A percentile compares a stretch with the other conserved stretches of the same genome.
phyloP scores from a whole-genome alignment of 306 rosid genomes.

The Lagenaria siceraria region DNA sequence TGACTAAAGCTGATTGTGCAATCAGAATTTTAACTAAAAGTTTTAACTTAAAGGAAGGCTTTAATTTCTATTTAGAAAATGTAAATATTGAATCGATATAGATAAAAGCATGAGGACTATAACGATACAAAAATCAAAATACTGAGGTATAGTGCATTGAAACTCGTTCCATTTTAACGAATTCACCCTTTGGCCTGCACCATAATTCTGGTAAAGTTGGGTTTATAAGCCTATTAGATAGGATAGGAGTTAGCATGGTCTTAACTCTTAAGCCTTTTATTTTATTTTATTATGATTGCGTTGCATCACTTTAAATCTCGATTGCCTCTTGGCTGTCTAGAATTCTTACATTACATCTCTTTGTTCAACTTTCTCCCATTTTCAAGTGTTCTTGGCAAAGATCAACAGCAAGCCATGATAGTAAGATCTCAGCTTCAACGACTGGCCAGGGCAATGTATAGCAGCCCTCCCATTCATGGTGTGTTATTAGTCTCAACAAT shows the following conservation, averaged over 20 bases:
- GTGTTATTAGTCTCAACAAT: slow-evolving; percentile 20
- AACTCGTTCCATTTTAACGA: background rate
- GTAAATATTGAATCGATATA: background rate
- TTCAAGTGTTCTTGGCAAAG: slow-evolving; percentile 21
- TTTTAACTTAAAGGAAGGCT: background rate
- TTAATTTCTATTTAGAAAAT: background rate
- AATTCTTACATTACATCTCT: background rate
- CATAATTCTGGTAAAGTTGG: background rate
- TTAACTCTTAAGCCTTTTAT: background rate
- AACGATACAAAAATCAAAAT: background rate
- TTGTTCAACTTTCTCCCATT: background rate
- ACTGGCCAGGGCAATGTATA: slow-evolving; percentile 27
- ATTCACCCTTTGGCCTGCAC: background rate
- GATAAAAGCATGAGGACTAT: background rate
- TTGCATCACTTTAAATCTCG: background rate
- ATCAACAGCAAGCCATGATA: slow-evolving; percentile 14
- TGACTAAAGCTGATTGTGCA: background rate
- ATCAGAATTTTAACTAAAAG: background rate
- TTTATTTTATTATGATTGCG: background rate
- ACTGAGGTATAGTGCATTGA: background rate
- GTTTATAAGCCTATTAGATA: background rate
- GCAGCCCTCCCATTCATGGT: slow-evolving; percentile 29
- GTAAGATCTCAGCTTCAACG: slow-evolving; percentile 24
- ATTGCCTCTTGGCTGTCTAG: background rate
- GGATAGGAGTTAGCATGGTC: background rate